Percentiles rank a stretch among this genome's conserved stretches.
These are phyloP conservation scores for Sugiyamaella chiloensis DNA, from an alignment of 805 yeast genomes.

Conservation along the genomic window DNA sequence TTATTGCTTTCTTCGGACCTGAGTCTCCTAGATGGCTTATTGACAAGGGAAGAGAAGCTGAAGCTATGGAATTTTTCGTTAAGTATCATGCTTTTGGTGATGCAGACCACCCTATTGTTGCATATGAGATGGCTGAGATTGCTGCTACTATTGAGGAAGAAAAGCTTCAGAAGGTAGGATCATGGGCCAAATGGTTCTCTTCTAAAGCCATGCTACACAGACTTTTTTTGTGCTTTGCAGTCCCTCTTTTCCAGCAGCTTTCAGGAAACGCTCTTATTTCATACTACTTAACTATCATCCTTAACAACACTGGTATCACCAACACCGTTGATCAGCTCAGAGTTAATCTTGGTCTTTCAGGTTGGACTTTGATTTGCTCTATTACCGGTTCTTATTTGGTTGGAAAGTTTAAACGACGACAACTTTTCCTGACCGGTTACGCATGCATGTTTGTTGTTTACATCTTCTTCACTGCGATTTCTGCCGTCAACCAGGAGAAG, in stretches of 20 bases:
- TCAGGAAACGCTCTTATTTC: slow-evolving; percentile 19
- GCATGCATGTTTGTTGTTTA: slow-evolving; percentile 16
- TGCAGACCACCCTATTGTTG: slow-evolving; percentile 13
- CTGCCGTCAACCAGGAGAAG: slow-evolving; percentile 43
- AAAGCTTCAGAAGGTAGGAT: slow-evolving; percentile 13
- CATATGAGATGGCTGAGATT: slow-evolving; percentile 30
- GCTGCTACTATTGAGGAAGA: slow-evolving; percentile 24
- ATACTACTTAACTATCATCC: slow-evolving; percentile 49
- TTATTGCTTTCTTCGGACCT: slow-evolving; percentile 55
- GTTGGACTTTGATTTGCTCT: slow-evolving; percentile 6
- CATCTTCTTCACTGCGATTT: slow-evolving; percentile 40
- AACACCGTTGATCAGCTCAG: slow-evolving; percentile 14
- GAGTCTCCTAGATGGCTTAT: slow-evolving; percentile 80
- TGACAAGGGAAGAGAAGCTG: slow-evolving; percentile 51
- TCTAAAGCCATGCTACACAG: slow-evolving; percentile 12
- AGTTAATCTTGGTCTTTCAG: slow-evolving; percentile 22
- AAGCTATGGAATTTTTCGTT: slow-evolving; percentile 47
- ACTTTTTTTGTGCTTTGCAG: slow-evolving; percentile 9
- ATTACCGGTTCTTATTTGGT: slow-evolving; percentile 12
- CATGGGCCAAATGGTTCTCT: slow-evolving; percentile 11
- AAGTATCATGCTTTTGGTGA: slow-evolving; percentile 22
- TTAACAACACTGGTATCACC: slow-evolving; percentile 52
- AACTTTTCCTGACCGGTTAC: slow-evolving; percentile 20
- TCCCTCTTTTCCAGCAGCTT: slow-evolving; percentile 15
- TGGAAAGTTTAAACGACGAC: slow-evolving; percentile 16